A percentile compares a stretch with the other conserved stretches of the same genome.
Evolutionary conservation across 2,329 filamentous ascomycete genomes (phyloP).

Genomic region (Xylaria sp.): DNA sequence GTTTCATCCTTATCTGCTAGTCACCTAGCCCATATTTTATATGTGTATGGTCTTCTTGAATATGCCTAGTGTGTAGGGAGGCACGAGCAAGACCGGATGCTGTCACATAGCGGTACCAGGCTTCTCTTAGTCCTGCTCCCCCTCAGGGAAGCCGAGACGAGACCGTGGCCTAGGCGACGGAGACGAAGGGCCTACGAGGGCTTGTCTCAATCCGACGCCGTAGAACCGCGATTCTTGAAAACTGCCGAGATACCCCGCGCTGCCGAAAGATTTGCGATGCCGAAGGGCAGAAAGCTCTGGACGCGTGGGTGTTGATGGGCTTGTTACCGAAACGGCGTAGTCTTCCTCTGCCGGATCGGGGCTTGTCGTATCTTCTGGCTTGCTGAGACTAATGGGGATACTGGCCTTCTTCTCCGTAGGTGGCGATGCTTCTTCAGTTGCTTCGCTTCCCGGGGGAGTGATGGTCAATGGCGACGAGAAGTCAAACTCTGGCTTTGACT

Average conservation of each 20-base stretch:
- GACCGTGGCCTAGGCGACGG: constrained; percentile 34
- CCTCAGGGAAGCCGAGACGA: constrained; percentile 13
- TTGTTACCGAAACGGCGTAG: background rate
- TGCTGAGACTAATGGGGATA: background rate
- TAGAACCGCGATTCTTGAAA: constrained; percentile 47
- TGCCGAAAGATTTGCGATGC: constrained; percentile 46
- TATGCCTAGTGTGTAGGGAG: background rate
- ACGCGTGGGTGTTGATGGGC: background rate
- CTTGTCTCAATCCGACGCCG: constrained; percentile 41
- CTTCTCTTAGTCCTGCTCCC: constrained; percentile 25
- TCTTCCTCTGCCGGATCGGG: constrained; percentile 16
- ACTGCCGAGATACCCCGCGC: constrained; percentile 47
- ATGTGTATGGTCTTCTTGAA: background rate
- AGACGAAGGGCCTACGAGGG: constrained; percentile 38
- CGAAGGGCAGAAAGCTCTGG: constrained; percentile 11
- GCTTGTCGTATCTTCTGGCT: constrained; percentile 15
- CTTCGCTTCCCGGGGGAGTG: constrained; percentile 33
- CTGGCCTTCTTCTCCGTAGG: constrained; percentile 13
- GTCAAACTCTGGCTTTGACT: constrained; percentile 45
- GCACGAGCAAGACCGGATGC: background rate
- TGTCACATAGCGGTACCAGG: constrained; percentile 36
- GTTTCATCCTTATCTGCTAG: background rate
- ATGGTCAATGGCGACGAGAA: constrained; percentile 43
- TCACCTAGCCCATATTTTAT: background rate
- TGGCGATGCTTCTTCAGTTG: background rate